Evolutionary conservation across 1,284 basidiomycete genomes (phyloP).

Genomic region (Boletus sp.): DNA sequence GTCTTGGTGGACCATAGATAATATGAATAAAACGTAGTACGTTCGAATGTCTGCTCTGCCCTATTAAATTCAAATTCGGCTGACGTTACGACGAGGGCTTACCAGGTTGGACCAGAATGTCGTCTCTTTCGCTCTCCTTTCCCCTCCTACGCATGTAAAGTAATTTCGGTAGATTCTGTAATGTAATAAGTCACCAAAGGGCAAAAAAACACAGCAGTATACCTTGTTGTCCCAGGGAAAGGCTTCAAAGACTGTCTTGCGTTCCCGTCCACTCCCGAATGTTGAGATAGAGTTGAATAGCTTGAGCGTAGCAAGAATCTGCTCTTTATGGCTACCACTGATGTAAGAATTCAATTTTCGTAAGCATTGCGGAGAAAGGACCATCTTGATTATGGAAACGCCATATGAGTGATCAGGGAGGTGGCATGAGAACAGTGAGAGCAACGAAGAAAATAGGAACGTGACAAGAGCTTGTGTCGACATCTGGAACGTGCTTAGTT

Average conservation of each 20-base stretch:
- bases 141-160: conserved; percentile 64
- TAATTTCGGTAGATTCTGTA: conserved; percentile 61
- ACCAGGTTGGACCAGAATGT: conserved; percentile 57
- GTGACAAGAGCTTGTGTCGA: conserved; percentile 43
- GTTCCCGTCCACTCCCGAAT: conserved; percentile 63
- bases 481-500: conserved; percentile 30
- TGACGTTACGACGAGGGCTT: conserved; percentile 10
- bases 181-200: background rate
- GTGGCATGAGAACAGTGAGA: conserved; percentile 60
- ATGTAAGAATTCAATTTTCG: conserved; percentile 58
- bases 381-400: conserved; percentile 51
- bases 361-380: conserved; percentile 52
- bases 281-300: conserved; percentile 55
- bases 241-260: conserved; percentile 54
- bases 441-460: conserved; percentile 51
- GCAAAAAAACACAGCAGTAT: background rate
- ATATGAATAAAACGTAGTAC: conserved; percentile 60
- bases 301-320: conserved; percentile 61
- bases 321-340: conserved; percentile 54
- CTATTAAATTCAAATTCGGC: conserved; percentile 1
- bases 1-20: conserved; percentile 58
- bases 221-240: conserved; percentile 79
- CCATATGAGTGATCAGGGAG: conserved; percentile 61
- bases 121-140: conserved; percentile 37
- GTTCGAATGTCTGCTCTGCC: conserved; percentile 64